A percentile compares a stretch with the other conserved stretches of the same genome.
These are phyloP conservation scores for Lactarius hatsudake DNA, from an alignment of 768 basidiomycete genomes.

Conservation along the genomic window DNA sequence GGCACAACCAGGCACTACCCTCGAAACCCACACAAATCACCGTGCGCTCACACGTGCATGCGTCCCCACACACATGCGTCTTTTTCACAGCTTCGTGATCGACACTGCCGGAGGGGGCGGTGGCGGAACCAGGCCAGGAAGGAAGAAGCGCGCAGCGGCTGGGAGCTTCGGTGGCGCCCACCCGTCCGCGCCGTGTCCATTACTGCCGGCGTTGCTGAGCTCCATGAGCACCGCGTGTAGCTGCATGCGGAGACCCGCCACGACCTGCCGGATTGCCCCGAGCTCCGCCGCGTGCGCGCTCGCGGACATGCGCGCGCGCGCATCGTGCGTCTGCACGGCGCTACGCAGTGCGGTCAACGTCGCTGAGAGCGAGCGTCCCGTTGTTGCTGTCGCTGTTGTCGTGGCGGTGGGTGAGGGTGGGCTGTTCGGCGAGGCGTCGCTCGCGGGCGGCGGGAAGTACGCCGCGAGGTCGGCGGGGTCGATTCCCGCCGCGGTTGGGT, in stretches of 20 bases:
- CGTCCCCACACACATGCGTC: background rate
- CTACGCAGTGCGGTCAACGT: conserved; percentile 17
- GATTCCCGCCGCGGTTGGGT: background rate
- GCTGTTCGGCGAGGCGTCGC: background rate
- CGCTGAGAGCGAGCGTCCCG: conserved; percentile 8
- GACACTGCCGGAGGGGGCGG: conserved; percentile 2
- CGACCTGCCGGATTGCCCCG: conserved; percentile 26
- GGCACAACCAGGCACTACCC: background rate
- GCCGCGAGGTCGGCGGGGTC: conserved; percentile 22
- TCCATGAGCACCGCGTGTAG: conserved; percentile 28
- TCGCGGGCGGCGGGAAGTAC: conserved; percentile 25
- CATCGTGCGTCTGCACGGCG: conserved; percentile 25
- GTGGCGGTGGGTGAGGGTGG: background rate
- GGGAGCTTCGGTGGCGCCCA: conserved; percentile 3
- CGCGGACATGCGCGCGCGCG: conserved; percentile 23
- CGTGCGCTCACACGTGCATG: background rate
- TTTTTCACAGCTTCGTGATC: conserved; percentile 15
- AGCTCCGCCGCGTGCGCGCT: conserved; percentile 25
- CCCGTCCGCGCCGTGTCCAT: background rate
- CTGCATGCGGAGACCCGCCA: conserved; percentile 26
- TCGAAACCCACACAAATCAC: background rate
- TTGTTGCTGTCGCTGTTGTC: background rate
- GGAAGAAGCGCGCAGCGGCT: conserved; percentile 3
- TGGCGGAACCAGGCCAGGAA: background rate
- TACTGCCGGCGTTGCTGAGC: conserved; percentile 6